Evolutionary conservation across 495 filamentous ascomycete genomes (phyloP).

Genomic region (Symbiotaphrina buchneri): DNA sequence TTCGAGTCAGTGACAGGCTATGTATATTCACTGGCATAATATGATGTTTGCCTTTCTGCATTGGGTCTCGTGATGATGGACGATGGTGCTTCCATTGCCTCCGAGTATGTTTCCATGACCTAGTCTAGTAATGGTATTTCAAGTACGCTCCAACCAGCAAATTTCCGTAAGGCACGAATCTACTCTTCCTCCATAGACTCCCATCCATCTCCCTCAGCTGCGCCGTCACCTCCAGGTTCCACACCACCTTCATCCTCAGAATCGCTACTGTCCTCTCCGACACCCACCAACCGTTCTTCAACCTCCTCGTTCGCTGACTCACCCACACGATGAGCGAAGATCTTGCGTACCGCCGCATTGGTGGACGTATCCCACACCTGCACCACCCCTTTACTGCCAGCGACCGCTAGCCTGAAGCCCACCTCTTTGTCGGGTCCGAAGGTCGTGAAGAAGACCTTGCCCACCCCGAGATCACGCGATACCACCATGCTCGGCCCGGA

Average conservation of each 20-base stretch:
- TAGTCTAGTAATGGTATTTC: too few relatives aligned
- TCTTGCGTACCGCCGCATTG: conserved; percentile 68
- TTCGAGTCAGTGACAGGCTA: too few relatives aligned
- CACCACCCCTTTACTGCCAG: conserved; percentile 82
- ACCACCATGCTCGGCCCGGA: conserved; percentile 67
- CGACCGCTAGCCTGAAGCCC: conserved; percentile 75
- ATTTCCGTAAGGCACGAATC: too few relatives aligned
- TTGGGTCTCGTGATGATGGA: too few relatives aligned
- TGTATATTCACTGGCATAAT: too few relatives aligned
- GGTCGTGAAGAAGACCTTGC: conserved; percentile 75
- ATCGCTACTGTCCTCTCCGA: conserved; percentile 34
- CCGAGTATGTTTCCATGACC: too few relatives aligned
- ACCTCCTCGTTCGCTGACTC: conserved; percentile 32
- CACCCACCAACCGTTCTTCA: conserved; percentile 53
- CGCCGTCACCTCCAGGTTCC: conserved; percentile 27
- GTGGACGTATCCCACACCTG: conserved; percentile 96
- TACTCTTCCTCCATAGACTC: conserved; percentile 86
- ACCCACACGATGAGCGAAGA: conserved; percentile 55
- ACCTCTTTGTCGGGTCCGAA: conserved; percentile 84
- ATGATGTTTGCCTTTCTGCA: too few relatives aligned
- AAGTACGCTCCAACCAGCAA: too few relatives aligned
- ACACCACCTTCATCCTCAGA: conserved; percentile 28
- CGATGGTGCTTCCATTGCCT: too few relatives aligned
- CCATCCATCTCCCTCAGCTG: conserved; percentile 39
- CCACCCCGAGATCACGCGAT: conserved; percentile 73